Conservation (phyloP, 164 flowering plant species). For the Nymphaea thermarum region DNA sequence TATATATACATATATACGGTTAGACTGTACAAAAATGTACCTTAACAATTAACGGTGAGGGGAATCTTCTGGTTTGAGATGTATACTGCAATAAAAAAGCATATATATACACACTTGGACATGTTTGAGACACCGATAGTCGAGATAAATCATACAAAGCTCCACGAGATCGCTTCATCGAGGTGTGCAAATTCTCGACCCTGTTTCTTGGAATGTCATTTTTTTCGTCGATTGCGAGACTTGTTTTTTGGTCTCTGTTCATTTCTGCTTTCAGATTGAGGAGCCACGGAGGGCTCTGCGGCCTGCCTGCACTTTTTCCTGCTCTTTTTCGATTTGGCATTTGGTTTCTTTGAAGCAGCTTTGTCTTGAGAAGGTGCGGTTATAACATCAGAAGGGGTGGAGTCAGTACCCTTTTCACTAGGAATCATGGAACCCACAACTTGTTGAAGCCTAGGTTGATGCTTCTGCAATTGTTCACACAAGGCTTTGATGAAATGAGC, state of each 20-base stretch:
- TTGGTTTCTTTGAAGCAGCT: background rate
- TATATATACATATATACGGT: too few relatives aligned
- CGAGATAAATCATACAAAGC: too few relatives aligned
- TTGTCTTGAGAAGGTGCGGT: background rate
- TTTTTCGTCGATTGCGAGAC: background rate
- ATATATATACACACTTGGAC: too few relatives aligned
- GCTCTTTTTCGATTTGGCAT: background rate
- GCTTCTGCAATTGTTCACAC: background rate
- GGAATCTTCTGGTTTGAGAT: too few relatives aligned
- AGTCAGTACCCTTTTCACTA: background rate
- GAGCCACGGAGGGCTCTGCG: too few relatives aligned
- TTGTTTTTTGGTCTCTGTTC: background rate
- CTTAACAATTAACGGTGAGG: too few relatives aligned
- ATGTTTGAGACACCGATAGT: too few relatives aligned
- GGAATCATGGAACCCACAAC: background rate
- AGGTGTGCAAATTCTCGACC: too few relatives aligned
- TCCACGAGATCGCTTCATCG: too few relatives aligned
- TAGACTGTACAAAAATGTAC: too few relatives aligned
- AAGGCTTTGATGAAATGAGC: background rate
- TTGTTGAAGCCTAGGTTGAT: background rate
- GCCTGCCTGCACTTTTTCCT: background rate
- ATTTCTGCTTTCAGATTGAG: background rate
- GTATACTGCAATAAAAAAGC: too few relatives aligned
- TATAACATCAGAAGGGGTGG: background rate
- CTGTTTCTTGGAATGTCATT: too few relatives aligned